Base-by-base conservation (phyloP, 306 rosid species). In the Rosa multiflora region DNA sequence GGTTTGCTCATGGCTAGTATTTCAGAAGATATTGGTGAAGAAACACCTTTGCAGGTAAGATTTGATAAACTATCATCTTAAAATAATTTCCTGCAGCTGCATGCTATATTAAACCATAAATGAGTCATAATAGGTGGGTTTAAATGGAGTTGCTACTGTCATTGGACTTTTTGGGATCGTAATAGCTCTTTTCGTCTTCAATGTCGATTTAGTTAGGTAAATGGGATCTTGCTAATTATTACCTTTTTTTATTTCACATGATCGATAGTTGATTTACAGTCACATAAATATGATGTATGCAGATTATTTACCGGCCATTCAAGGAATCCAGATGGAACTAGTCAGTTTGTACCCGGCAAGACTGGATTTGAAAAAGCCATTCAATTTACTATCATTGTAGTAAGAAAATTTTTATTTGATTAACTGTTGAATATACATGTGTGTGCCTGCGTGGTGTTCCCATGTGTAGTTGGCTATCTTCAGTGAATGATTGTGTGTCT, bases 1-100 rank as follows among this genome's bases (percentile, higher is more conserved):
- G 98, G 98, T 72, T 88, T 95, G 85, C 94, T 95, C 43, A 92
- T 95, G 99, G 94, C 99, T 83, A 95, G 97, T 83, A 92, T 93
- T 79, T 88, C 97, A 44, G 99, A 95, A 82, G 98, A 92, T 86
- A 90, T 83, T 42, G 99, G 97, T 64, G 98, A 95, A 85, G 98
- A 95, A 88, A 95, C 98, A 71, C 98, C 96, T n/a, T 89, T 93
- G 92, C 98, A 93, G 96, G 98, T 91, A 42, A 32, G 83, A 32
- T 69, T 61, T 48, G 20, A 18, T 32, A 5, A 40, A 40, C 61
- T 9, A 5, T n/a, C 20, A 9, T 48, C 10, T n/a, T 10, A 20
- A 12, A 46, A 42, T 52, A 73, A 43, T 10, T 43, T 43, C 47
- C 47, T 43, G 1, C 47, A 43, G 10, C 47, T 43, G 17, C 35